Evolutionary conservation across 345 rosid genomes (phyloP).

Genomic region (Dimocarpus longan): DNA sequence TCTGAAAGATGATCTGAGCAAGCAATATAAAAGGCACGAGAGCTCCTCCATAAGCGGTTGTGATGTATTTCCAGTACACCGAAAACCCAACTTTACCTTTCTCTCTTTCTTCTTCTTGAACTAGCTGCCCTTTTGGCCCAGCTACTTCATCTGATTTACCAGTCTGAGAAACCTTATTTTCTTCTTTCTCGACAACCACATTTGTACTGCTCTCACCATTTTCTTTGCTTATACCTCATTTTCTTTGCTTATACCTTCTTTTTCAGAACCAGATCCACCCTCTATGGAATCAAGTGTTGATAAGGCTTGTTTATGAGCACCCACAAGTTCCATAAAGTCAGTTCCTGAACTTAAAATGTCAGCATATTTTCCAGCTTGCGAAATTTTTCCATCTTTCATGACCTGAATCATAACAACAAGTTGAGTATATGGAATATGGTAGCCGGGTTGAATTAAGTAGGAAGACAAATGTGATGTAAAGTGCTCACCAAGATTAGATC

Average conservation of each 20-base stretch:
- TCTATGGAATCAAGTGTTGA: slow-evolving; percentile 47
- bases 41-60: slow-evolving; percentile 66
- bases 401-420: slow-evolving; percentile 7
- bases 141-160: slow-evolving; percentile 36
- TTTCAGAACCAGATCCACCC: slow-evolving; percentile 26
- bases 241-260: slow-evolving; percentile 24
- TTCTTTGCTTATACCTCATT: slow-evolving; percentile 26
- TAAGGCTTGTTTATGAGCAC: slow-evolving; percentile 68
- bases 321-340: slow-evolving; percentile 59
- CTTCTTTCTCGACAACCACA: slow-evolving; percentile 26
- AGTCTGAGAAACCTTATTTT: slow-evolving; percentile 27
- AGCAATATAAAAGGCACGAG: slow-evolving; percentile 61
- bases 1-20: slow-evolving; percentile 52
- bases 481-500: slow-evolving; percentile 69
- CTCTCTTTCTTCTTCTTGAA: slow-evolving; percentile 87
- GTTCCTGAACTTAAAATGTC: not conserved
- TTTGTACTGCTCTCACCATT: slow-evolving; percentile 10
- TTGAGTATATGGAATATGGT: not conserved
- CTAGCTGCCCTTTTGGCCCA: slow-evolving; percentile 60
- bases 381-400: slow-evolving; percentile 4
- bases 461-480: slow-evolving; percentile 3
- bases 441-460: not conserved
- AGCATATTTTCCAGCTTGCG: not conserved
- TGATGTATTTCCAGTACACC: slow-evolving; percentile 71
- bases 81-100: slow-evolving; percentile 73